A percentile compares a stretch with the other conserved stretches of the same genome.
These are phyloP conservation scores for Mesembryanthemum crystallinum DNA, from an alignment of 148 eudicot genomes.

Conservation along the genomic window DNA sequence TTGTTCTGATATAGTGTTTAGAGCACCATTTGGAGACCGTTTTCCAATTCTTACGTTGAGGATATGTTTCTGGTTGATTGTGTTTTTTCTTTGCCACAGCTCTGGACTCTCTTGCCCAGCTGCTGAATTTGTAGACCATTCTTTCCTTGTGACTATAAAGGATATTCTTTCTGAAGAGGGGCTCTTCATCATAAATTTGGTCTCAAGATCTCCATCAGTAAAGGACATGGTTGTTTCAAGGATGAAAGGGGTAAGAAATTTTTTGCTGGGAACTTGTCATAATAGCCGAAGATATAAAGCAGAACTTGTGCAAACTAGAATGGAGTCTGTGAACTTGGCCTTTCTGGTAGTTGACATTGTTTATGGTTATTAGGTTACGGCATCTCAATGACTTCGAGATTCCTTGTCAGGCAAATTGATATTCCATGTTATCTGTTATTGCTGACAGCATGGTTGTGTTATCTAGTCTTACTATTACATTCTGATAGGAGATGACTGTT, in stretches of 20 bases:
- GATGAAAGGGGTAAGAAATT: conserved; percentile 65
- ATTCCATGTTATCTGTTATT: not conserved
- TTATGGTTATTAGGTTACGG: not conserved
- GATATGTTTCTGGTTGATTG: not conserved
- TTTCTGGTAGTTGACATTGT: not conserved
- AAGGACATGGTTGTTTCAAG: conserved; percentile 65
- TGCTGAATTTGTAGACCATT: conserved; percentile 72
- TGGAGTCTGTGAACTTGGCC: not conserved
- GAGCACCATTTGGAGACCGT: not conserved
- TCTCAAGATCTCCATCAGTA: conserved; percentile 72
- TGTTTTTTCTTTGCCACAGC: conserved; percentile 41
- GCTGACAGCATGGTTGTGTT: not conserved
- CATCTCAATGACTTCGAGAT: not conserved
- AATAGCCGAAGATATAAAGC: not conserved
- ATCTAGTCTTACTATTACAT: not conserved
- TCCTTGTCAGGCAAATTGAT: not conserved
- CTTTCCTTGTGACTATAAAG: conserved; percentile 57
- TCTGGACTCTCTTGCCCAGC: conserved; percentile 96
- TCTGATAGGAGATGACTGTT: not conserved
- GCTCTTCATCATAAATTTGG: conserved; percentile 80
- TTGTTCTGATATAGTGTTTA: not conserved
- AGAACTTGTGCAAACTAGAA: not conserved
- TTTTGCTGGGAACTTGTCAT: conserved; percentile 7
- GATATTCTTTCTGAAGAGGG: conserved; percentile 73
- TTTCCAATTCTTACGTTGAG: not conserved